These are phyloP conservation scores for Termitomyces sp. DNA, from an alignment of 768 basidiomycete genomes.

Conservation along the genomic window DNA sequence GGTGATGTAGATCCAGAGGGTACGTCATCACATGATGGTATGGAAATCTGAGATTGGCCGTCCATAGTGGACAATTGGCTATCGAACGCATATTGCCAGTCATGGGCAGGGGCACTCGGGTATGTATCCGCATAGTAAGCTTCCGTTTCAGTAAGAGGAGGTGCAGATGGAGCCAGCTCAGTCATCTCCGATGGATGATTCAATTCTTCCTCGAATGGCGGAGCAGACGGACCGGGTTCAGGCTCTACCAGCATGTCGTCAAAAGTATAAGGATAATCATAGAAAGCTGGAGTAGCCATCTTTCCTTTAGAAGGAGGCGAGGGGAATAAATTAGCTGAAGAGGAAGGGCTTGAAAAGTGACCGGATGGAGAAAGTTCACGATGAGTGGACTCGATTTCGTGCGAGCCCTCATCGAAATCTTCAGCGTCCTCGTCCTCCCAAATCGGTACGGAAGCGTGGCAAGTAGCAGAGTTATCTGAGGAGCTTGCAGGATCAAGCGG, in stretches of 20 bases:
- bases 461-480: conserved; percentile 11
- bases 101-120: conserved; percentile 8
- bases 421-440: conserved; percentile 48
- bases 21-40: conserved; percentile 1
- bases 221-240: conserved; percentile 35
- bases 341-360: conserved; percentile 9
- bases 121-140: conserved; percentile 8
- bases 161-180: conserved; percentile 40
- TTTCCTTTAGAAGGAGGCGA: conserved; percentile 39
- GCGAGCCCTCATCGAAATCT: conserved; percentile 21
- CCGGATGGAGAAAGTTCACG: conserved; percentile 1
- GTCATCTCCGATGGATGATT: conserved; percentile 26
- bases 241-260: conserved; percentile 28
- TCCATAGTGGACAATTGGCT: background rate
- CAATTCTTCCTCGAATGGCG: conserved; percentile 39
- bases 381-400: background rate
- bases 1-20: background rate
- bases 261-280: conserved; percentile 35
- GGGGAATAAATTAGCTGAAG: conserved; percentile 32
- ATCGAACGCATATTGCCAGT: background rate
- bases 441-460: conserved; percentile 40
- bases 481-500: conserved; percentile 22
- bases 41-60: background rate
- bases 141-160: conserved; percentile 14
- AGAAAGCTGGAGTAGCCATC: conserved; percentile 31